Base-by-base conservation (phyloP, 139 green algal genomes). In the Coccomyxa sp. region DNA sequence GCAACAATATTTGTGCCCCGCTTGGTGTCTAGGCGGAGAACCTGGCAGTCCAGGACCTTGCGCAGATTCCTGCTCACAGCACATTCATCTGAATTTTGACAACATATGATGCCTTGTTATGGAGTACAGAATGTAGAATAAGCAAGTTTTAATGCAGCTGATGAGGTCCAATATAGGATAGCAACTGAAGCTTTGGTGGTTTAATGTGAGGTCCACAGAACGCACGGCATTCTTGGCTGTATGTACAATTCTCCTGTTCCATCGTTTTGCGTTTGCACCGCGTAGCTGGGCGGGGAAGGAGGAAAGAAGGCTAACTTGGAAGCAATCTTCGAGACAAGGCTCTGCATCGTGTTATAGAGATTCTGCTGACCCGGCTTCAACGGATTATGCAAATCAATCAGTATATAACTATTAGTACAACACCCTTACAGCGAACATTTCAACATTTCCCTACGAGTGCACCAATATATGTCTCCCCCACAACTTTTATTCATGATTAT, bases 1-100 rank as follows among this genome's bases (percentile, higher is more conserved):
- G 84, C 87, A 17, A 96, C 77, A 27, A 96, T 90, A 0, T 88
- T 59, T 27, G 85, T 74, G n/a, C 85, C 81, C 0, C 85, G 82
- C 51, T 32, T 67, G 12, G 87, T 89, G 12, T 85, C 30, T 15
- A 93, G 30, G 15, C 58, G 84, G 18, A 89, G 14, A n/a, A 93
- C 82, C 27, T 90, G 74, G 3, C 84, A 84, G 59, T 81, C 80
- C 27, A 85, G 79, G 23, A 92, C 82, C n/a, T 82, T 77, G 15
- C 80, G 79, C 38, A 83, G 77, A 30, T 80, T 31, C 82, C 84
- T 87, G 84, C 31, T 28, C 21, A 25, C 18, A 25, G 1, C 63
- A 71, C 9, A 9, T 25, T 25, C 7, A 51, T 3, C 38, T 51
- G 3, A 51, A 51, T 11, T 51, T 3, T 51, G 38, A 7, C 7